Conservation (phyloP, 306 rosid species). For the Inga leiocalycina region DNA sequence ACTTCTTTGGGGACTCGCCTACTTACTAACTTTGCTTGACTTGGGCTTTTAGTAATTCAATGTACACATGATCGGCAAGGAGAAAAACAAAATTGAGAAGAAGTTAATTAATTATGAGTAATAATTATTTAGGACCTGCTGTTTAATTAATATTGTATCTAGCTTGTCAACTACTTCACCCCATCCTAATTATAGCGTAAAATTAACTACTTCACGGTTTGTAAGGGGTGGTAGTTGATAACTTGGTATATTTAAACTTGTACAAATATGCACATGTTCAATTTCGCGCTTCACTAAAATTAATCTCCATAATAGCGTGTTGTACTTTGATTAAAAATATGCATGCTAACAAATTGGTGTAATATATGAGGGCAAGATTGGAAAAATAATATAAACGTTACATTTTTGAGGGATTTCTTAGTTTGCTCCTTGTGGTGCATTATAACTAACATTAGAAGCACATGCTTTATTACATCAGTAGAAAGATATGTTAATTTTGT, state of each 20-base stretch:
- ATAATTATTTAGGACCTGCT: no score
- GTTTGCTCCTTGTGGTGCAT: background rate
- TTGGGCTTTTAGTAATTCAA: no score
- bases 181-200: no score
- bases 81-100: background rate
- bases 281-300: background rate
- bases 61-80: background rate
- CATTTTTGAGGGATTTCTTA: background rate
- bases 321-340: no score
- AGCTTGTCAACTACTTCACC: background rate
- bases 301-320: no score
- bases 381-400: no score
- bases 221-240: background rate
- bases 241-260: background rate
- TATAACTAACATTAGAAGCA: background rate
- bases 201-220: background rate
- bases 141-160: no score
- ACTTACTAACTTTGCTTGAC: background rate
- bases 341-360: background rate
- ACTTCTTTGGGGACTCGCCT: background rate
- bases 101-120: background rate
- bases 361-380: background rate
- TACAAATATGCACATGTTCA: background rate
- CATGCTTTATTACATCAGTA: no score
- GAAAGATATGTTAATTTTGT: background rate